These are phyloP conservation scores for Penicillium atrosanguineum DNA, from an alignment of 495 filamentous ascomycete genomes.

Conservation along the genomic window DNA sequence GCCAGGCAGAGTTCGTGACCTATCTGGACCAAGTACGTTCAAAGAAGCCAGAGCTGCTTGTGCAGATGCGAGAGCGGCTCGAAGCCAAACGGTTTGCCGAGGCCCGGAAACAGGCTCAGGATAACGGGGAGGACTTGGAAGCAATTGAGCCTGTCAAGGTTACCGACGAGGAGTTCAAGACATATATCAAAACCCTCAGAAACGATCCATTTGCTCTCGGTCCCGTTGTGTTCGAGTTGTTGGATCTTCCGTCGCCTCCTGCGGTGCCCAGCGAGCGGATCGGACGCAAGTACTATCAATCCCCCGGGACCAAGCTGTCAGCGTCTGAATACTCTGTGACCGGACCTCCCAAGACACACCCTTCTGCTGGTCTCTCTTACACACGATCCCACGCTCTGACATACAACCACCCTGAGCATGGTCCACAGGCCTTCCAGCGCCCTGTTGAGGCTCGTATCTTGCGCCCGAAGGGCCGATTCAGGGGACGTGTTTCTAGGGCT, in stretches of 20 bases:
- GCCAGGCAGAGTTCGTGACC: slow-evolving; percentile 64
- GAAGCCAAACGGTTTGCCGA: slow-evolving; percentile 41
- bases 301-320: slow-evolving; percentile 37
- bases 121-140: slow-evolving; percentile 45
- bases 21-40: slow-evolving; percentile 64
- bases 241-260: slow-evolving; percentile 47
- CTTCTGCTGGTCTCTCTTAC: slow-evolving; percentile 87
- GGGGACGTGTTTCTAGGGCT: slow-evolving; percentile 31
- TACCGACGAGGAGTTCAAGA: slow-evolving; percentile 57
- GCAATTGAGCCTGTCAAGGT: slow-evolving; percentile 38
- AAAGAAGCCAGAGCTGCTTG: slow-evolving; percentile 58
- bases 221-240: slow-evolving; percentile 43
- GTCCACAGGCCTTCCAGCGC: slow-evolving; percentile 62
- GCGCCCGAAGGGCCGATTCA: slow-evolving; percentile 40
- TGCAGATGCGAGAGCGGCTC: slow-evolving; percentile 53
- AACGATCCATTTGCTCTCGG: slow-evolving; percentile 48
- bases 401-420: slow-evolving; percentile 78
- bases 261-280: slow-evolving; percentile 38
- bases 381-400: slow-evolving; percentile 65
- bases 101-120: slow-evolving; percentile 41
- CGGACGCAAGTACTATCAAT: slow-evolving; percentile 34
- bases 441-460: slow-evolving; percentile 71
- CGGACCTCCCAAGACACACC: slow-evolving; percentile 82
- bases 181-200: slow-evolving; percentile 60
- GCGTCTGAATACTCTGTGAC: slow-evolving; percentile 49